A percentile compares a stretch with the other conserved stretches of the same genome.
These are phyloP conservation scores for Penicillium verhagenii DNA, from an alignment of 495 filamentous ascomycete genomes.

Conservation along the genomic window DNA sequence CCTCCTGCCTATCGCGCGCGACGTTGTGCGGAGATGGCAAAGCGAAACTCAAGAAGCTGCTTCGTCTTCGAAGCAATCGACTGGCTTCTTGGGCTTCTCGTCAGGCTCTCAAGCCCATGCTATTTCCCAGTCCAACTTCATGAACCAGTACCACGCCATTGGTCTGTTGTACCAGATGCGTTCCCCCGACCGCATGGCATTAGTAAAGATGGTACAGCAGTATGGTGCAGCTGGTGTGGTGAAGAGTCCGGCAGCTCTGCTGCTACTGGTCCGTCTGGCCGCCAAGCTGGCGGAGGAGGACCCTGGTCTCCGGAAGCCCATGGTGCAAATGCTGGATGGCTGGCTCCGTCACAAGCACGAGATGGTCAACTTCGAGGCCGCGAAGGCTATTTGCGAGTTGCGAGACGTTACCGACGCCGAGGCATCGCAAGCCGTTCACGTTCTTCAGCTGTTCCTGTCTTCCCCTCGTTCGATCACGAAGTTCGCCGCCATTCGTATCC, in stretches of 20 bases:
- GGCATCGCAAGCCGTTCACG: conserved; percentile 87
- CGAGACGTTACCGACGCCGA: conserved; percentile 90
- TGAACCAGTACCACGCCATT: conserved; percentile 99
- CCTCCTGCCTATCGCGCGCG: conserved; percentile 90
- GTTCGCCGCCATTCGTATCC: conserved; percentile 94
- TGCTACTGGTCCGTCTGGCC: conserved; percentile 89
- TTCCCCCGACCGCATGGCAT: conserved; percentile 92
- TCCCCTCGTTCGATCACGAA: conserved; percentile 97
- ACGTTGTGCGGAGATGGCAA: conserved; percentile 97
- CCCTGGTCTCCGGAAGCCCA: conserved; percentile 78
- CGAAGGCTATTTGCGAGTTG: conserved; percentile 95
- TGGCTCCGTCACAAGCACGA: conserved; percentile 99
- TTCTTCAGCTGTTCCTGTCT: conserved; percentile 93
- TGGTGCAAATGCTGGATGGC: conserved; percentile 93
- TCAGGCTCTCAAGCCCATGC: conserved; percentile 65
- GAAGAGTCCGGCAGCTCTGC: conserved; percentile 89
- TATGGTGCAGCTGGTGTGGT: conserved; percentile 87
- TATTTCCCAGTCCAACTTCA: conserved; percentile 73
- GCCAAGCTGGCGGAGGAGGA: conserved; percentile 96
- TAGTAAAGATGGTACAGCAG: conserved; percentile 99
- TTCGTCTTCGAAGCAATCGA: conserved; percentile 79
- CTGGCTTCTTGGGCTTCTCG: conserved; percentile 87
- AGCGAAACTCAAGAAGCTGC: conserved; percentile 98
- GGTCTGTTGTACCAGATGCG: conserved; percentile 98
- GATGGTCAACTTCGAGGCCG: conserved; percentile 99